Evolutionary conservation across 2,329 filamentous ascomycete genomes (phyloP).

Genomic region (Aureobasidium sp.): DNA sequence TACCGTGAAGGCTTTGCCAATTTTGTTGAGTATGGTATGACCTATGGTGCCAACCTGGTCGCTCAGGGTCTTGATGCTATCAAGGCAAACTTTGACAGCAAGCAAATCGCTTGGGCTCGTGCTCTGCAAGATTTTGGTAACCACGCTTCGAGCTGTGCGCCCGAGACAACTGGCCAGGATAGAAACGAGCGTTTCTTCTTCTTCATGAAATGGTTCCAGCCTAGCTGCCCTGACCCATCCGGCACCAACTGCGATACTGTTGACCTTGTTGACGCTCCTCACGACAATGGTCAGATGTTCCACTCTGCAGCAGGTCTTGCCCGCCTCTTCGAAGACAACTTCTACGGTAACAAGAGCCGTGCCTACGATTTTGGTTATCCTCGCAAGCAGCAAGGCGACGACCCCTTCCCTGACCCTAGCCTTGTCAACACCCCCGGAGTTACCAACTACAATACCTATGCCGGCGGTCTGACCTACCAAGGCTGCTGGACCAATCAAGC

Average conservation of each 20-base stretch:
- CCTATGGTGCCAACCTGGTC: slow-evolving; percentile 26
- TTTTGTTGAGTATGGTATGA: slow-evolving; percentile 28
- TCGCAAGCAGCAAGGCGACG: slow-evolving; percentile 27
- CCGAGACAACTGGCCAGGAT: slow-evolving; percentile 28
- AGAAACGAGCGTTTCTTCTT: slow-evolving; percentile 35
- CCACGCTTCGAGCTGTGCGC: slow-evolving; percentile 28
- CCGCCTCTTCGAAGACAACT: slow-evolving; percentile 33
- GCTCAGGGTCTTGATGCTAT: slow-evolving; percentile 25
- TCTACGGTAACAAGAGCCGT: slow-evolving; percentile 28
- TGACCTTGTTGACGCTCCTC: slow-evolving; percentile 29
- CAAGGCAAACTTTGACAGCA: slow-evolving; percentile 29
- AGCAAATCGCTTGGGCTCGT: slow-evolving; percentile 29
- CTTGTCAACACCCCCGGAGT: slow-evolving; percentile 20
- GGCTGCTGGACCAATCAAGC: slow-evolving; percentile 31
- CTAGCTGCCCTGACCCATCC: slow-evolving; percentile 20
- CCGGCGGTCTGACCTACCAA: slow-evolving; percentile 30
- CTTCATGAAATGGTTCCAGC: slow-evolving; percentile 32
- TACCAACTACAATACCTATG: slow-evolving; percentile 26
- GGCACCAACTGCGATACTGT: slow-evolving; percentile 28
- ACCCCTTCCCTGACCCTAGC: slow-evolving; percentile 29
- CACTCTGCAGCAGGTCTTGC: slow-evolving; percentile 28
- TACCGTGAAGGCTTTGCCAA: slow-evolving; percentile 30
- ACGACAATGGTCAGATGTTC: slow-evolving; percentile 32
- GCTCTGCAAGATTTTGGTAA: slow-evolving; percentile 30
- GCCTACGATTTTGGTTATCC: slow-evolving; percentile 33